Base-by-base conservation (phyloP, 768 basidiomycete species). In the Lentinula edodes region DNA sequence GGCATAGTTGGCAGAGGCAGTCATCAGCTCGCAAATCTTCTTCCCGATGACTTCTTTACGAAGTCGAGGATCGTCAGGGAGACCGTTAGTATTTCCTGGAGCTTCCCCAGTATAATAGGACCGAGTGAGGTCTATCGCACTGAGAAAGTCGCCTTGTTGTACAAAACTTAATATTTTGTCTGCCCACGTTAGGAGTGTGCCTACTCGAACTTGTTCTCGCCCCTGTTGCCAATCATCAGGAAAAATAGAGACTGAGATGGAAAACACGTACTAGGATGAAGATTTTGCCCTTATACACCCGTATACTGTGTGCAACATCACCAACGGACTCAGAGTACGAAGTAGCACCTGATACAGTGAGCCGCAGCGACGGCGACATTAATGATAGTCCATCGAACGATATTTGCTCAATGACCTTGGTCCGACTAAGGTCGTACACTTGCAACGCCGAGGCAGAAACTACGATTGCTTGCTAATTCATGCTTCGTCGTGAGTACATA, bases 141-240 rank as follows among this genome's bases (percentile, higher is more conserved):
- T 84, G 48, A 98, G 79, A 69, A 98, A 96, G 69, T 98, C 88
- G 13, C 95, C 94, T 9, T 81, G 80, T 68, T 93, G 83, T 32
- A 98, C 94, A 51, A 88, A 83, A 0, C 85, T 80, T 48, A 99
- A 77, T 23, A 98, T 88, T 48, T 89, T 86, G 71, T 99, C 97
- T 5, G 96, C 93, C 97, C 97, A 99, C 1, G 93, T 93, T 35
- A 95, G 77, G 20, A 98, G 78, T 2, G 90, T 91, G 32, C 94
- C 97, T 2, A 90, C 93, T 69, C 83, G 80, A 1, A 98, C 64
- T 52, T 83, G 83, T 60, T 86, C 78, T 56, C 80, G 79, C 52
- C 84, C 83, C 93, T 91, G 65, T 35, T n/a, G 36, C n/a, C 20
- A 60, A 54, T 58, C 8, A 32, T 63, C 52, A 59, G 50, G 15